phyloP scores from a whole-genome alignment of 257 asterid genomes.

The Salvia miltiorrhiza region DNA sequence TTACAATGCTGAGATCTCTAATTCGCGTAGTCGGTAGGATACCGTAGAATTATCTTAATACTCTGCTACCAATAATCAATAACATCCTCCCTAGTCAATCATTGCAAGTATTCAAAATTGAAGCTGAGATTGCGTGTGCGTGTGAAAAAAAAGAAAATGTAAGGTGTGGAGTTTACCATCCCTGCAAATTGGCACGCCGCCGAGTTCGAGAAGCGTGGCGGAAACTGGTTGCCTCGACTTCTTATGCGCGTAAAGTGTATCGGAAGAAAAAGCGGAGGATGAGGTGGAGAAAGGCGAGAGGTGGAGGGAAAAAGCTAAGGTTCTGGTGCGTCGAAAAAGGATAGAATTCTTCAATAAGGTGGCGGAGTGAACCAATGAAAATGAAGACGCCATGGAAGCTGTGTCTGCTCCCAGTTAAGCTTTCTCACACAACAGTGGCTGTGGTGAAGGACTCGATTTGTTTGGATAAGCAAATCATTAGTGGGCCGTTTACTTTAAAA shows the following conservation, averaged over 20 bases:
- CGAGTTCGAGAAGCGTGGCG: conserved; percentile 61
- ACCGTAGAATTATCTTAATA: no score
- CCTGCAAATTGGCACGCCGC: conserved; percentile 55
- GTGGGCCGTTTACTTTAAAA: background rate
- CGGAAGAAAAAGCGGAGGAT: conserved; percentile 28
- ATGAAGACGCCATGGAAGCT: conserved; percentile 44
- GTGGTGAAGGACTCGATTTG: background rate
- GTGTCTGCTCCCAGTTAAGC: background rate
- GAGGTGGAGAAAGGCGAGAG: conserved; percentile 38
- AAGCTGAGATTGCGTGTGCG: background rate
- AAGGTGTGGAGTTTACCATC: conserved; percentile 25
- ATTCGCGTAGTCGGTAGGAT: background rate
- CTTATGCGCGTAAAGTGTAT: conserved; percentile 18
- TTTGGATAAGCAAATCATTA: conserved; percentile 18
- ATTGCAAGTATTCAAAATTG: background rate
- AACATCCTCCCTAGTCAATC: background rate
- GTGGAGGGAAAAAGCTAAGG: conserved; percentile 35
- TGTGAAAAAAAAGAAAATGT: background rate
- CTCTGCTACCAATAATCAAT: no score
- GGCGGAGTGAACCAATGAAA: conserved; percentile 45
- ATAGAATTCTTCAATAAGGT: conserved; percentile 39
- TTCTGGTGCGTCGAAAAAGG: conserved; percentile 30
- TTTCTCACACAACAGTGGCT: background rate
- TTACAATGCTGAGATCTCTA: background rate
- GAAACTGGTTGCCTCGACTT: conserved; percentile 43